Base-by-base conservation (phyloP, 306 rosid genomes). In the Ziziphus jujuba region DNA sequence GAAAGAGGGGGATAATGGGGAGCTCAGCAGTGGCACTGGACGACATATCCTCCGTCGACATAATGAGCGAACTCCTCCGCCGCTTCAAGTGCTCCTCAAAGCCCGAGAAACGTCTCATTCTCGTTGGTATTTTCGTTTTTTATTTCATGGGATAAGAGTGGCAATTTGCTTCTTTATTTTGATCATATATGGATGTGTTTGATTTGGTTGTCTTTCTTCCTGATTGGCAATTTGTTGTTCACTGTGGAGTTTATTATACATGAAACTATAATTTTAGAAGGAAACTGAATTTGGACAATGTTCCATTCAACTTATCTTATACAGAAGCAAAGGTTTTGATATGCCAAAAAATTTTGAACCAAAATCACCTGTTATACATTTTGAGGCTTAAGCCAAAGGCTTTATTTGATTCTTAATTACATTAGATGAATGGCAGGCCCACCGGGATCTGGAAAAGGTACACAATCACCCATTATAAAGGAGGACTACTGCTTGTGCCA, bases 371-470 rank as follows among this genome's bases (percentile, higher is more conserved):
- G 44, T 38, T 38, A 38, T 38, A 2, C 7, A 38, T 9, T 7
- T 50, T 50, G 22, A 16, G 51, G 17, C 21, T 50, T 50, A 9
- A 16, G 55, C 55, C 44, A 38, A 16, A 7, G 19, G 55, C 10
- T 17, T 50, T 50, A 16, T 16, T 47, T 47, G 13, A 13, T 14
- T 48, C 20, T 48, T 4, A 16, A 6, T 50, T 56, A 33, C 50
- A 9, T 51, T 47, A 25, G 15, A 17, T 35, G 10, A 31, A 49
- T 65, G 43, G 59, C 59, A 65, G 97, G 97, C 58, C 96, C 97
- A 66, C 97, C 97, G 64, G 97, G 97, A 77, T 87, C 95, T 35
- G 97, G 97, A 72, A 90, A 90, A 73, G 97, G 95, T 12, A 90
- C 97, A 63, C 97, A 90, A 56, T 87, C 97, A 1, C 97, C 95